Percentiles rank a stretch among this genome's conserved stretches.
Evolutionary conservation across 352 stramenopile species (phyloP).

Genomic region (Pseudoperonospora humuli): DNA sequence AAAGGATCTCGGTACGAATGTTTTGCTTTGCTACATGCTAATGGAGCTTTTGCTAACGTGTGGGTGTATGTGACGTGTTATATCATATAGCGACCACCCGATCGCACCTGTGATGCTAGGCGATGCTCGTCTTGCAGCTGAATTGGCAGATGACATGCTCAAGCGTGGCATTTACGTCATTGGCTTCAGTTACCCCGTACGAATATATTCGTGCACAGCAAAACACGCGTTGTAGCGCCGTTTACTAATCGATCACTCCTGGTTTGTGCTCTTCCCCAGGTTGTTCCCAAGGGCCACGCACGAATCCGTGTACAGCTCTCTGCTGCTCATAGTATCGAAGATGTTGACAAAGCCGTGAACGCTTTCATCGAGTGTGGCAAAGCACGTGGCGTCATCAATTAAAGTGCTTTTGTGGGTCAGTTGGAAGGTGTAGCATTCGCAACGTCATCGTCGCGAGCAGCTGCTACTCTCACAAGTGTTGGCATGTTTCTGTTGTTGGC

Average conservation of each 20-base stretch:
- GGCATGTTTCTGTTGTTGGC: slow-evolving; percentile 43
- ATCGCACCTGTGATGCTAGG: slow-evolving; percentile 90
- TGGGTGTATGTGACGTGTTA: not conserved
- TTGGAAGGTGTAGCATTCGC: slow-evolving; percentile 6
- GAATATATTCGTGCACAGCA: not conserved
- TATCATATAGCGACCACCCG: slow-evolving; percentile 62
- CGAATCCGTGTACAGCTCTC: slow-evolving; percentile 90
- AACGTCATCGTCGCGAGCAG: slow-evolving; percentile 5
- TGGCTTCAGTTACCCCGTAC: slow-evolving; percentile 90
- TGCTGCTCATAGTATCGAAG: slow-evolving; percentile 87
- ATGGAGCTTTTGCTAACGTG: slow-evolving; percentile 4
- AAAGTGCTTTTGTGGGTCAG: slow-evolving; percentile 12
- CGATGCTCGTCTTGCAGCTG: slow-evolving; percentile 83
- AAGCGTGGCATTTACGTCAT: slow-evolving; percentile 92
- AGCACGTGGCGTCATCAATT: slow-evolving; percentile 59
- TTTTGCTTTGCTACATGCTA: not conserved
- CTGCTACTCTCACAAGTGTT: slow-evolving; percentile 47
- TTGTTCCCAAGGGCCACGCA: slow-evolving; percentile 88
- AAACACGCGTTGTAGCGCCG: not conserved
- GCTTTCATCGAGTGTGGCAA: slow-evolving; percentile 90
- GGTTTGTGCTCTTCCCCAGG: slow-evolving; percentile 24
- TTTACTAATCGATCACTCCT: not conserved
- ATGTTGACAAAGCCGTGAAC: slow-evolving; percentile 87
- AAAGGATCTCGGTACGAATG: slow-evolving; percentile 61
- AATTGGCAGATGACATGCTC: slow-evolving; percentile 90